A percentile compares a stretch with the other conserved stretches of the same genome.
These are phyloP conservation scores for Penicillium sumatraense DNA, from an alignment of 2,329 filamentous ascomycete genomes.

Conservation along the genomic window DNA sequence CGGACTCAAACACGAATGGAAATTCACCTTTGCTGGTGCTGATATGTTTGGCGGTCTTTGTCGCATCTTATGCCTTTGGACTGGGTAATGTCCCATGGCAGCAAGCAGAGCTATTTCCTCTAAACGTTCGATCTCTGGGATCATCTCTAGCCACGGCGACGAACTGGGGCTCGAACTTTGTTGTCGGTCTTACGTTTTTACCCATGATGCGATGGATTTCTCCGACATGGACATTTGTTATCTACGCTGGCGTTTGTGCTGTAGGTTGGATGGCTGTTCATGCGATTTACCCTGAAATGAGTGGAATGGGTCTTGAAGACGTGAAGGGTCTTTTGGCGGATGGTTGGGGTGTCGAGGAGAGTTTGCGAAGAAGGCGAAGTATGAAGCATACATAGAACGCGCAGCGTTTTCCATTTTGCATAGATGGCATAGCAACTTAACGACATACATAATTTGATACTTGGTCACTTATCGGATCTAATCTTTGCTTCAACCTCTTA, in stretches of 20 bases:
- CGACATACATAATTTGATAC: too few species aligned
- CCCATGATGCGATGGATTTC: conserved; percentile 80
- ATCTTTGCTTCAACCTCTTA: too few species aligned
- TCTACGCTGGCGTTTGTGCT: conserved; percentile 75
- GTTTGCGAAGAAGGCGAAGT: conserved; percentile 26
- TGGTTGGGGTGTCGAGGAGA: conserved; percentile 71
- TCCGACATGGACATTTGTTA: conserved; percentile 75
- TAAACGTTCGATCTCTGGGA: conserved; percentile 65
- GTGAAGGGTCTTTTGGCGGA: conserved; percentile 71
- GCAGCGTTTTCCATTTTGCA: neutral
- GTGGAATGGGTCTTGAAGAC: conserved; percentile 79
- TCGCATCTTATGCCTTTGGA: conserved; percentile 82
- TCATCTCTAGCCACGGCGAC: conserved; percentile 70
- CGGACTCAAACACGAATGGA: neutral
- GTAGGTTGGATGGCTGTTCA: conserved; percentile 71
- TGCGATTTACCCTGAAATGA: conserved; percentile 84
- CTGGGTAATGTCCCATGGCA: conserved; percentile 96
- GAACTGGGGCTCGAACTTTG: conserved; percentile 86
- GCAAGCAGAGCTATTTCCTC: conserved; percentile 87
- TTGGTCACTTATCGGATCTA: too few species aligned
- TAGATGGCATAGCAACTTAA: neutral
- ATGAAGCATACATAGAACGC: neutral
- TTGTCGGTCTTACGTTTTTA: conserved; percentile 84
- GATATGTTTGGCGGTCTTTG: conserved; percentile 77
- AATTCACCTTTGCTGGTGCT: conserved; percentile 63